Base-by-base conservation (phyloP, 371 early-diverging fungal genomes). In the Neoconidiobolus thromboides region DNA sequence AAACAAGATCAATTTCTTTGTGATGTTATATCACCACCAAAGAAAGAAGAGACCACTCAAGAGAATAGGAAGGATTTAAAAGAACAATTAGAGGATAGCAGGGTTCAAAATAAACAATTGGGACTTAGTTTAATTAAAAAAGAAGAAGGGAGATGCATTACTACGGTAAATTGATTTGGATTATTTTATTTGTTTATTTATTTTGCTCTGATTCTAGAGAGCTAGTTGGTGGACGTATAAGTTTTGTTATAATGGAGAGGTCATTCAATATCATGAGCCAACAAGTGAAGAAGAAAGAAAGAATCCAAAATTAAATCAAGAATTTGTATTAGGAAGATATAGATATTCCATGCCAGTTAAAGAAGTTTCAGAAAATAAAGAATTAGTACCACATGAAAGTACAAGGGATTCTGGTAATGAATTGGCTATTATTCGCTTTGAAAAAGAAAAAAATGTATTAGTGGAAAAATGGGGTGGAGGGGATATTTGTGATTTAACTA, bases 401-500 rank as follows among this genome's bases (percentile, higher is more conserved):
- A 38, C 14, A 15, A 40, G 36, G 40, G 9, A 4, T 1, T 38
- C 42, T 14, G 39, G 47, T 5, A 48, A 39, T 44, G n/a, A 42
- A 48, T 51, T 54, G 12, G 58, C 62, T 48, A 56, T 48, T n/a
- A 60, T 48, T 47, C 59, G 52, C 41, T 38, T 38, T 48, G 39
- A 14, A 43, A 2, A 38, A 38, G 36, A 9, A 53, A 49, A 3
- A 46, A 62, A 59, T 55, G 51, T 46, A 58, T 66, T 87, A 51
- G 75, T 80, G 9, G 84, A 84, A 61, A 71, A 66, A 37, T 88
- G 85, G 87, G 67, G 67, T 0, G 76, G 76, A 42, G 91, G 91
- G 38, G 79, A 83, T 3, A 43, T 69, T 12, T 90, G 91, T 61
- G 85, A 87, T 61, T 48, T 82, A 2, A 90, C 86, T 0, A 72